Conservation (phyloP, 441 rosid genomes). For the Gossypium armourianum region DNA sequence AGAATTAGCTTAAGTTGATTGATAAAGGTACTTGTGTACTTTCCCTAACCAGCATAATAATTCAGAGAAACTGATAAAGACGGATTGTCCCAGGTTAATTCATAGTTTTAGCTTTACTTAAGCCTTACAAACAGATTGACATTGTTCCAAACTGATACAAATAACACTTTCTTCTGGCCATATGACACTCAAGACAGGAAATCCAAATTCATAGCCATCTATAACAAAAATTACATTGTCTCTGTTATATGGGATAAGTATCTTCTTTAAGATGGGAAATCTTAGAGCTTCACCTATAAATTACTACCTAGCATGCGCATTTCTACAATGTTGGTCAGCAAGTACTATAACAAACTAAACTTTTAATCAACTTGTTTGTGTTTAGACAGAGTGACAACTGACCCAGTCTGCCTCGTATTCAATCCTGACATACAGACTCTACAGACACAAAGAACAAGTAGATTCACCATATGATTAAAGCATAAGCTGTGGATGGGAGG, state of each 20-base stretch:
- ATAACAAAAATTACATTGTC: background rate
- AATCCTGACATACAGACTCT: background rate
- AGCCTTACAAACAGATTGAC: background rate
- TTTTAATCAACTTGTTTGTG: conserved; percentile 1
- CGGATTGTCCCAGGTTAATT: background rate
- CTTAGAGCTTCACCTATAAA: conserved; percentile 3
- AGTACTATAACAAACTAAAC: background rate
- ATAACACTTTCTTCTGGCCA: background rate
- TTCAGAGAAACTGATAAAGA: background rate
- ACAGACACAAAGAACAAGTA: background rate
- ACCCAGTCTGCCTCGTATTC: background rate
- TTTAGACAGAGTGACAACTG: background rate
- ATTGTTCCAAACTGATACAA: background rate
- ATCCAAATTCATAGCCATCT: background rate
- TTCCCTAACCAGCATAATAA: background rate
- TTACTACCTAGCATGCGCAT: background rate
- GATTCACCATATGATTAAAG: conserved; percentile 3
- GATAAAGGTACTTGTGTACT: background rate
- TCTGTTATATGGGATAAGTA: background rate
- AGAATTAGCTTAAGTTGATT: background rate
- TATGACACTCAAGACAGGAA: background rate
- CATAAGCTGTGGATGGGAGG: background rate
- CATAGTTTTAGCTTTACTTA: background rate
- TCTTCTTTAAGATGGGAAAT: conserved; percentile 4
- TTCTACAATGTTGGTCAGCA: background rate